Conservation (phyloP, 768 basidiomycete genomes). For the Pleurotus tuoliensis region DNA sequence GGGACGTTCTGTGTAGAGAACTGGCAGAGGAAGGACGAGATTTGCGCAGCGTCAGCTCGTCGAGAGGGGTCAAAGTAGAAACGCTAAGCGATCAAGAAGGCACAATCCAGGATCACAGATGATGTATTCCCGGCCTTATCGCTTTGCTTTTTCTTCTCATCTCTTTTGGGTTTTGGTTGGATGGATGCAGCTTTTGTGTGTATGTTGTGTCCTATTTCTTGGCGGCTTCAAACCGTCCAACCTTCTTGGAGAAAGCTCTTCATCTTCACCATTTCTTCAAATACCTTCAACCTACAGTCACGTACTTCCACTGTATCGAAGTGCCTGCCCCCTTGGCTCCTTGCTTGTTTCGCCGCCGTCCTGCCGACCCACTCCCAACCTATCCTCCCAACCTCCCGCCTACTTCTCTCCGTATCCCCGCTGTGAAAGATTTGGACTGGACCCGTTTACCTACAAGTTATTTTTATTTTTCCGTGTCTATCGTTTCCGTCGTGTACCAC, state of each 20-base stretch:
- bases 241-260: conserved; percentile 1
- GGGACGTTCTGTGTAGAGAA: conserved; percentile 60
- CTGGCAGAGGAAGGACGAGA: conserved; percentile 88
- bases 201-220: conserved; percentile 18
- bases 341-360: conserved; percentile 1
- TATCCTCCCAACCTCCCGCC: conserved; percentile 5
- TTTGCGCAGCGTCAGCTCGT: conserved; percentile 78
- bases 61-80: conserved; percentile 77
- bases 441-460: neutral
- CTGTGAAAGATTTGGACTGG: conserved; percentile 10
- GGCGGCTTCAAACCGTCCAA: conserved; percentile 14
- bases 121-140: neutral
- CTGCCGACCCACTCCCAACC: conserved; percentile 6
- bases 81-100: conserved; percentile 54
- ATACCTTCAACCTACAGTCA: neutral
- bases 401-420: neutral
- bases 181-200: conserved; percentile 18
- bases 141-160: conserved; percentile 13
- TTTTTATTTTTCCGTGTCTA: neutral
- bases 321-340: neutral
- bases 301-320: conserved; percentile 6
- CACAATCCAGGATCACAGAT: conserved; percentile 38
- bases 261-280: neutral
- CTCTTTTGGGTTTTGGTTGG: conserved; percentile 17
- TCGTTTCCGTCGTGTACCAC: neutral